Evolutionary conservation across 2,329 filamentous ascomycete species (phyloP).

Genomic region (Botrytis medusae): DNA sequence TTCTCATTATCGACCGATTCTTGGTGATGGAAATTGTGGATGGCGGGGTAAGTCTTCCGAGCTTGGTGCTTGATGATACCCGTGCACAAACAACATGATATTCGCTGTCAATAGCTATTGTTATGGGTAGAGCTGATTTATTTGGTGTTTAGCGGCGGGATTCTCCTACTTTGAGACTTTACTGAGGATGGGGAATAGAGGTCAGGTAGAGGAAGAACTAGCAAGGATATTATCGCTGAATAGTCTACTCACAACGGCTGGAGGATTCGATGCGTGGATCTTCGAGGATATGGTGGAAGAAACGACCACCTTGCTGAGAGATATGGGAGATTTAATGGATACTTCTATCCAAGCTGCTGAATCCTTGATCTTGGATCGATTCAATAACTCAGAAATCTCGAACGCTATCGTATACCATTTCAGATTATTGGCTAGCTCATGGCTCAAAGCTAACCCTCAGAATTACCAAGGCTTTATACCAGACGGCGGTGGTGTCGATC

Average conservation of each 20-base stretch:
- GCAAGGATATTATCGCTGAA: constrained; percentile 70
- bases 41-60: constrained; percentile 79
- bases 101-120: constrained; percentile 17
- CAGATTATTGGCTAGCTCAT: constrained; percentile 78
- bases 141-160: constrained; percentile 66
- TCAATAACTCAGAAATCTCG: constrained; percentile 70
- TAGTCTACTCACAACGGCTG: constrained; percentile 67
- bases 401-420: constrained; percentile 82
- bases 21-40: constrained; percentile 93
- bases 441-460: constrained; percentile 72
- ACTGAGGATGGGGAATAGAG: constrained; percentile 63
- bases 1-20: constrained; percentile 81
- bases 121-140: constrained; percentile 23
- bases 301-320: constrained; percentile 65
- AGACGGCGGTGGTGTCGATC: constrained; percentile 56
- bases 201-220: constrained; percentile 68
- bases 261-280: constrained; percentile 68
- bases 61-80: constrained; percentile 23
- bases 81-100: constrained; percentile 11
- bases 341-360: constrained; percentile 48
- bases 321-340: constrained; percentile 59
- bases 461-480: constrained; percentile 72
- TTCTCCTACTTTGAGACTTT: constrained; percentile 93
- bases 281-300: constrained; percentile 84
- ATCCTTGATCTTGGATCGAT: constrained; percentile 58